These are phyloP conservation scores for Debaryomyces singareniensis DNA, from an alignment of 1,139 yeast genomes.

Conservation along the genomic window DNA sequence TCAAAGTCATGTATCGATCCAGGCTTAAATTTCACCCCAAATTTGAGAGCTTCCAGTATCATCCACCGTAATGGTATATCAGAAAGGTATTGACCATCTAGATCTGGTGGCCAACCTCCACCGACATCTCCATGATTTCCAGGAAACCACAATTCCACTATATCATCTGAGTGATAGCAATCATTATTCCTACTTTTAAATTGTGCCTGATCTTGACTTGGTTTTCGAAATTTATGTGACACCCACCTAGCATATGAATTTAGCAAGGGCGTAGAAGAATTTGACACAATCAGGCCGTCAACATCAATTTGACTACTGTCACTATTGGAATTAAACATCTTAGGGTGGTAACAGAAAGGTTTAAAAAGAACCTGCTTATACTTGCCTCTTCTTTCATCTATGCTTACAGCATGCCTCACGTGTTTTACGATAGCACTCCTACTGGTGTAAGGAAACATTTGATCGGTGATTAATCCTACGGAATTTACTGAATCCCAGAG, in stretches of 20 bases:
- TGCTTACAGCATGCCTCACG: slow-evolving; percentile 57
- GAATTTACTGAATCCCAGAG: slow-evolving; percentile 64
- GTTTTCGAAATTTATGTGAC: background rate
- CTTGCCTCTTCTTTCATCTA: slow-evolving; percentile 60
- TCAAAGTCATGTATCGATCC: slow-evolving; percentile 34
- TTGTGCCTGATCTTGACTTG: background rate
- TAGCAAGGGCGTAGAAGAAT: background rate
- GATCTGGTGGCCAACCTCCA: slow-evolving; percentile 51
- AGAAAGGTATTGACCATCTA: slow-evolving; percentile 17
- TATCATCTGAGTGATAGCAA: slow-evolving; percentile 23
- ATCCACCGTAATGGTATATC: slow-evolving; percentile 56
- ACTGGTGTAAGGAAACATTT: slow-evolving; percentile 52
- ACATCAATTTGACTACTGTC: slow-evolving; percentile 4
- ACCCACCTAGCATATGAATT: background rate
- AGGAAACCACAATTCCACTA: slow-evolving; percentile 55
- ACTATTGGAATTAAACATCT: slow-evolving; percentile 17
- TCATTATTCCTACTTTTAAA: background rate
- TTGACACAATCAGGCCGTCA: background rate
- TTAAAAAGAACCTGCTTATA: slow-evolving; percentile 51
- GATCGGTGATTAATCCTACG: slow-evolving; percentile 51
- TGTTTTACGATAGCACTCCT: slow-evolving; percentile 46
- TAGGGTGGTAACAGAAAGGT: slow-evolving; percentile 31
- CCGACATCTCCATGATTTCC: slow-evolving; percentile 66
- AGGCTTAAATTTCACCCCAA: slow-evolving; percentile 42
- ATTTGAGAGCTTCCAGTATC: slow-evolving; percentile 42